Percentiles rank a stretch among this genome's conserved stretches.
Evolutionary conservation across 2,329 filamentous ascomycete species (phyloP).

Genomic region (Aspergillus piperis): DNA sequence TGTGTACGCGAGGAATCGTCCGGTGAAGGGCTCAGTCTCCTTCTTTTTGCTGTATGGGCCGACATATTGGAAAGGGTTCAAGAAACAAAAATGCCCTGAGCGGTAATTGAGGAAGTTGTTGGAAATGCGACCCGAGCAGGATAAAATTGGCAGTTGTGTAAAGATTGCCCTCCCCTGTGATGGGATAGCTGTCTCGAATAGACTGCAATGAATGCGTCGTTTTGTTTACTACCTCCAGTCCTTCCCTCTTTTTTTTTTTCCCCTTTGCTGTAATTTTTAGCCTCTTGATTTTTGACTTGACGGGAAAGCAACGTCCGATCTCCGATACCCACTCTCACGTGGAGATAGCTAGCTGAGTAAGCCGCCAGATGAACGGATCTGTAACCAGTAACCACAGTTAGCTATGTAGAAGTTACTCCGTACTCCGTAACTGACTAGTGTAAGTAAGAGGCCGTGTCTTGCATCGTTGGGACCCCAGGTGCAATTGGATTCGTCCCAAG

Average conservation of each 20-base stretch:
- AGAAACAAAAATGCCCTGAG: not conserved
- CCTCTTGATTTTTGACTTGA: not conserved
- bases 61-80: slow-evolving; percentile 29
- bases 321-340: slow-evolving; percentile 16
- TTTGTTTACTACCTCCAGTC: not conserved
- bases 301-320: slow-evolving; percentile 17
- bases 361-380: not conserved
- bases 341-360: not conserved
- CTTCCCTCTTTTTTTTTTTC: not conserved
- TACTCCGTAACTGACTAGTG: no score
- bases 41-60: slow-evolving; percentile 44
- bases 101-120: not conserved
- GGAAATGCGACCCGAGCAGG: not conserved
- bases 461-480: no score
- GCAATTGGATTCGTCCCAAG: no score
- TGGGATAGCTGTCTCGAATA: not conserved
- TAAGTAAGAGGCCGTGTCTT: no score
- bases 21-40: slow-evolving; percentile 47
- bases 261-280: slow-evolving; percentile 3
- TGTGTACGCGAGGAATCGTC: slow-evolving; percentile 7
- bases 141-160: not conserved
- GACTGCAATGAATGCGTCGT: not conserved
- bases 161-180: not conserved
- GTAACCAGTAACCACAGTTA: no score
- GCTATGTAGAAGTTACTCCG: no score